Conservation (phyloP, 2,329 filamentous ascomycete species). For the Coniochaeta pulveracea region DNA sequence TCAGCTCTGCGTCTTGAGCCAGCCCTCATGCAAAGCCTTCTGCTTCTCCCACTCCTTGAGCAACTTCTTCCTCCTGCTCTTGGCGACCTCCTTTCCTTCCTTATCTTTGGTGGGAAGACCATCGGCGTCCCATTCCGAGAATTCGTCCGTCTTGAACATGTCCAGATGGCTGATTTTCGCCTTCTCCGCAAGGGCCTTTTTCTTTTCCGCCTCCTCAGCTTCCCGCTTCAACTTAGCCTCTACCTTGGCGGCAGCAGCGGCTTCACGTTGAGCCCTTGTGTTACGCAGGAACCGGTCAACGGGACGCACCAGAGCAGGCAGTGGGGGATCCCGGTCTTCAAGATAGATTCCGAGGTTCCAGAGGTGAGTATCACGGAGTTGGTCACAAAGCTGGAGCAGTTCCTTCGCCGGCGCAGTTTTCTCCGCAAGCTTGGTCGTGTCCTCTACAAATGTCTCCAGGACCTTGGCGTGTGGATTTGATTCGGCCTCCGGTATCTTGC, state of each 20-base stretch:
- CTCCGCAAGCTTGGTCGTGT: conserved; percentile 27
- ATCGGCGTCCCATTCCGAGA: conserved; percentile 53
- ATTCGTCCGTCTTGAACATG: conserved; percentile 35
- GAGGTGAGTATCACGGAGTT: conserved; percentile 51
- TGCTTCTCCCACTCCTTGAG: conserved; percentile 62
- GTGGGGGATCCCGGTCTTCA: conserved; percentile 50
- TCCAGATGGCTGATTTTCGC: conserved; percentile 16
- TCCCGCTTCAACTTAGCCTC: conserved; percentile 20
- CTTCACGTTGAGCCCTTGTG: conserved; percentile 40
- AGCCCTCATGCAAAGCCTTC: conserved; percentile 54
- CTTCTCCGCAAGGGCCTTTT: conserved; percentile 23
- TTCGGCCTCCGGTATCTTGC: conserved; percentile 6
- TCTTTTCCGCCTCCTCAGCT: conserved; percentile 26
- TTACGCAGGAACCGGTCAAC: conserved; percentile 47
- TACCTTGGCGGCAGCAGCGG: conserved; percentile 38
- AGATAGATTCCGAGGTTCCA: conserved; percentile 59
- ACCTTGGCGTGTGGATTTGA: conserved; percentile 16
- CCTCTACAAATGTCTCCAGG: conserved; percentile 24
- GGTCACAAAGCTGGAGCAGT: conserved; percentile 53
- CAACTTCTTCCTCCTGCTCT: conserved; percentile 53
- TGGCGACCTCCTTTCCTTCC: conserved; percentile 53
- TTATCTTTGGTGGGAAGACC: conserved; percentile 51
- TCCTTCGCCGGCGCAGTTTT: conserved; percentile 40
- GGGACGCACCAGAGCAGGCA: conserved; percentile 51
- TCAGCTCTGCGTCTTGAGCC: too few species aligned